Base-by-base conservation (phyloP, 225 moss, liverwort and hornwort species). In the Straminergon stramineum region DNA sequence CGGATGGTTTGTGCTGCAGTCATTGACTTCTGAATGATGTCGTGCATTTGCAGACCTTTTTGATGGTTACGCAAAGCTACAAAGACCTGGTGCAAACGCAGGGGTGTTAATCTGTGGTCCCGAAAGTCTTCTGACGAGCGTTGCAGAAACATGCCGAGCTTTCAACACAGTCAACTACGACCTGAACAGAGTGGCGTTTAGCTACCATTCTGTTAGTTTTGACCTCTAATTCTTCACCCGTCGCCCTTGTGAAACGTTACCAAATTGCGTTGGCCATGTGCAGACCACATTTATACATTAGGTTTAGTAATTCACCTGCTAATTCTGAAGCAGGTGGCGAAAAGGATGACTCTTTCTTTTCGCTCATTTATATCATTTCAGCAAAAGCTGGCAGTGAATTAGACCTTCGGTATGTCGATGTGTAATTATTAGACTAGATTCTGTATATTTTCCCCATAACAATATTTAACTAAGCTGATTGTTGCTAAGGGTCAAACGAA, bases 61-160 rank as follows among this genome's bases (percentile, higher is more conserved):
- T 58, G 98, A 98, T 87, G 90, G 93, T 62, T 94, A 86, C 77
- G 94, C 94, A 67, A 96, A 96, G 89, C 92, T 84, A 13, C 91
- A 92, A 78, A 91, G 92, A 67, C 90, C 95, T 76, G 92, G 91
- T 87, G 91, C 95, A 64, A 95, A 91, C 88, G 88, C 93, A 14
- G 98, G 98, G 71, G 96, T 96, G 88, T 90, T 98, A 80, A 97
- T 95, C 26, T 98, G 95, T 86, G 98, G 98, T 61, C 98, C 98
- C 31, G 93, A 94, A 73, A 96, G 98, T 67, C 87, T 98, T 89
- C 95, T 95, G 89, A 90, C 80, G 62, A 93, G 91, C 27, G 98
- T 97, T 88, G 96, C 97, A 55, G 91, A 92, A 61, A 91, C 94
- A 80, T 97, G 96, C 90, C 90, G 96, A 92, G 91, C 91, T 82